These are phyloP conservation scores for Lavandula angustifolia DNA, from an alignment of 257 asterid species.

Conservation along the genomic window DNA sequence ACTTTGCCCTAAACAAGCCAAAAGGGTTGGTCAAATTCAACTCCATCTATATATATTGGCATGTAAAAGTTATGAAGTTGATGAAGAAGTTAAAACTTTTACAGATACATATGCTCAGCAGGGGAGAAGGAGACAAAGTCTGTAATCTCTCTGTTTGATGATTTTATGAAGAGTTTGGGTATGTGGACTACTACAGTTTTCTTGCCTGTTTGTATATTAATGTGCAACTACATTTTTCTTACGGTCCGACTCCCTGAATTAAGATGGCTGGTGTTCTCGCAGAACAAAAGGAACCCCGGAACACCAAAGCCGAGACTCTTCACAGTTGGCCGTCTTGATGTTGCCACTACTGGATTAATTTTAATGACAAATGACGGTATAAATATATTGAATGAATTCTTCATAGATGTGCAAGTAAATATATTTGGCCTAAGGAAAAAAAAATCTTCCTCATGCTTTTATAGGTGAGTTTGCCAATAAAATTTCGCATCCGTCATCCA, in stretches of 20 bases:
- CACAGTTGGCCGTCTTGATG: slow-evolving; percentile 99
- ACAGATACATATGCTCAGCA: slow-evolving; percentile 92
- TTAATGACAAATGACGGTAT: slow-evolving; percentile 97
- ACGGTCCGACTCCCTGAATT: slow-evolving; percentile 5
- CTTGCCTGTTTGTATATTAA: slow-evolving; percentile 5
- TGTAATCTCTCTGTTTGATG: slow-evolving; percentile 70
- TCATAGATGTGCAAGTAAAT: slow-evolving; percentile 11
- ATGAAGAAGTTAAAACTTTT: slow-evolving; percentile 30
- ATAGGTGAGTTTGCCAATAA: slow-evolving; percentile 90
- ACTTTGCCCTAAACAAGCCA: slow-evolving; percentile 96
- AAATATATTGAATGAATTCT: slow-evolving; percentile 15
- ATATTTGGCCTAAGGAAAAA: slow-evolving; percentile 19
- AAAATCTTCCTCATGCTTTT: slow-evolving; percentile 27
- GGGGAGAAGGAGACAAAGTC: slow-evolving; percentile 93
- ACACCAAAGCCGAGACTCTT: slow-evolving; percentile 79
- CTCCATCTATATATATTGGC: slow-evolving; percentile 27
- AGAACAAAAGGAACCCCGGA: slow-evolving; percentile 75
- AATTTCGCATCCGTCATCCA: slow-evolving; percentile 94
- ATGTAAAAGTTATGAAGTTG: slow-evolving; percentile 28
- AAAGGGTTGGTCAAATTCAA: slow-evolving; percentile 68
- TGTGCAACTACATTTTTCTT: slow-evolving; percentile 18
- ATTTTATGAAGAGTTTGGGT: slow-evolving; percentile 85
- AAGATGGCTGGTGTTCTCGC: slow-evolving; percentile 24
- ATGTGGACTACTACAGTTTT: slow-evolving; percentile 31
- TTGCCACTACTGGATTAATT: slow-evolving; percentile 88